Evolutionary conservation across 129 eudicot genomes (phyloP).

Genomic region (Tanacetum coccineum): DNA sequence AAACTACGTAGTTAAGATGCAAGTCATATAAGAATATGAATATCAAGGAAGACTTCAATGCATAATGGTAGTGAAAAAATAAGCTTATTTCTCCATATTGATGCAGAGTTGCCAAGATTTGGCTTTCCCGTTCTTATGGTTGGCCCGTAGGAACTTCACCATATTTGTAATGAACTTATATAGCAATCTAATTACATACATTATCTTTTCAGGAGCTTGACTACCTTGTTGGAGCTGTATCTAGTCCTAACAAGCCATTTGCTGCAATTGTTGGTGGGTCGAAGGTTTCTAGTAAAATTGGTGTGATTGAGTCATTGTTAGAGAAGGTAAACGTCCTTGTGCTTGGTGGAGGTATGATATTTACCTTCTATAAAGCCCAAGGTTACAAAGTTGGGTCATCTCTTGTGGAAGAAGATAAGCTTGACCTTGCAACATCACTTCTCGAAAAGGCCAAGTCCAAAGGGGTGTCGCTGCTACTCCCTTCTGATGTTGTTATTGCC

Average conservation of each 20-base stretch:
- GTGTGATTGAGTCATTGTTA: conserved; percentile 82
- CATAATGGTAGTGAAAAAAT: too few species aligned
- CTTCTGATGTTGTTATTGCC: conserved; percentile 86
- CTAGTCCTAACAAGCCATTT: conserved; percentile 87
- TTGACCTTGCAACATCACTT: conserved; percentile 87
- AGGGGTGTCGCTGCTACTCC: conserved; percentile 81
- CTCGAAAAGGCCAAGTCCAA: conserved; percentile 84
- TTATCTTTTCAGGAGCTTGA: conserved; percentile 78
- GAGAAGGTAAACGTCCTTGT: conserved; percentile 66
- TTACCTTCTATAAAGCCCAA: conserved; percentile 88
- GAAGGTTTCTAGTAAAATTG: conserved; percentile 85
- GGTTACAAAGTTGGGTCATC: conserved; percentile 85
- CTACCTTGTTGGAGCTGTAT: conserved; percentile 86
- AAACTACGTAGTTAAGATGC: too few species aligned
- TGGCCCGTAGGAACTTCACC: too few species aligned
- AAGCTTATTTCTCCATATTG: too few species aligned
- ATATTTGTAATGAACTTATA: too few species aligned
- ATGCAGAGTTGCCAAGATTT: too few species aligned
- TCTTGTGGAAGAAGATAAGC: conserved; percentile 94
- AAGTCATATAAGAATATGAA: too few species aligned
- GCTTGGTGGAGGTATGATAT: conserved; percentile 94
- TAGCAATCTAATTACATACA: too few species aligned
- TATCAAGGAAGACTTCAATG: too few species aligned
- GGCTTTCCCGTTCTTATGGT: too few species aligned
- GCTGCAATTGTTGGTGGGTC: conserved; percentile 98